Base-by-base conservation (phyloP, 202 grass and related monocot species). In the Eragrostis tef region DNA sequence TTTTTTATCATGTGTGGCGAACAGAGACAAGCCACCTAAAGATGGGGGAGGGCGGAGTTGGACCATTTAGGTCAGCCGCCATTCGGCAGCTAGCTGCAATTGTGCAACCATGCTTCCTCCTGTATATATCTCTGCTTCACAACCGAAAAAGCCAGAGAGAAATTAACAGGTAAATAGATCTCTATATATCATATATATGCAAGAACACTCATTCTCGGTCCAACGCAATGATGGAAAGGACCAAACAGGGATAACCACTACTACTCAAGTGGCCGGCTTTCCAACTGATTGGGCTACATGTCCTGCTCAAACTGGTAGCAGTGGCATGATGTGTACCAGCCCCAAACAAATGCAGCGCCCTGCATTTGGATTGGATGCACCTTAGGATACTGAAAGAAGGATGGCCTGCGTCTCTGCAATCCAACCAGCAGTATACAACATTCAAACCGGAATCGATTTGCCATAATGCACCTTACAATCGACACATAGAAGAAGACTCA, bases 1-100 rank as follows among this genome's bases (percentile, higher is more conserved):
- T 74, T 86, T 68, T 81, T 83, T 65, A 81, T 81, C 84, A 81
- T 85, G 47, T 80, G 82, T 85, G 46, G 25, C 58, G 60, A 85
- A 90, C 77, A 85, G 80, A 84, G 88, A 90, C 90, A 87, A 83
- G 81, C 7, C 31, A 89, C 77, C 86, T 87, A 90, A 90, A 85
- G 80, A 86, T 78, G 71, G 41, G 29, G 50, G 48, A 26, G 15
- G 13, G 0, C 3, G 20, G 57, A 31, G 51, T 39, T 73, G 62
- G 86, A 83, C 72, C 81, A 79, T 74, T 81, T 95, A 84, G 84
- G 87, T 51, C 75, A 80, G 64, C 74, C 61, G 85, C 65, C 89
- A 85, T 79, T 88, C 79, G 25, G 19, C 34, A 39, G 34, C 34
- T 39, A 43, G 57, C 70, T 43, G 21, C 17, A 17, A 56, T 29